Conservation (phyloP, 2,329 filamentous ascomycete species). For the Endocalyx cinctus region DNA sequence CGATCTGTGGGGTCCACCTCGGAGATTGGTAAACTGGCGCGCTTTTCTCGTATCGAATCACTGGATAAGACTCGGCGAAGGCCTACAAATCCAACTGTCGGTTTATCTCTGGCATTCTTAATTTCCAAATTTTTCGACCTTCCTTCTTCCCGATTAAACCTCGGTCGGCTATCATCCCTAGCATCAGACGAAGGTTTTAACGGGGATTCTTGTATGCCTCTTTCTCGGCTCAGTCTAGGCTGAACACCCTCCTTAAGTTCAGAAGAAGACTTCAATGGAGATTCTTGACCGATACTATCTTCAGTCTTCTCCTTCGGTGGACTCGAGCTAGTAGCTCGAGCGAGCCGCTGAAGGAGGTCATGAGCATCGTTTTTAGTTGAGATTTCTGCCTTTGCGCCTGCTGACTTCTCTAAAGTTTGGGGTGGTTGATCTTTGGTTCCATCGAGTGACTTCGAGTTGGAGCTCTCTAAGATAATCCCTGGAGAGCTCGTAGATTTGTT, state of each 20-base stretch:
- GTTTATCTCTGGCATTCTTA: conserved; percentile 27
- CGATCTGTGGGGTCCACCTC: conserved; percentile 52
- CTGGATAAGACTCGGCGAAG: conserved; percentile 38
- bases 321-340: conserved; percentile 42
- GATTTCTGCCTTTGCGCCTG: too few species aligned
- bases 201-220: conserved; percentile 2
- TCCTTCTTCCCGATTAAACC: conserved; percentile 15
- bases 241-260: conserved; percentile 11
- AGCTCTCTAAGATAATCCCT: too few species aligned
- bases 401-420: too few species aligned
- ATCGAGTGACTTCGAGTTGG: too few species aligned
- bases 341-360: conserved; percentile 46
- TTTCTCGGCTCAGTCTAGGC: conserved; percentile 14
- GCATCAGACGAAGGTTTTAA: background rate
- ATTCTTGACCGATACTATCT: conserved; percentile 7
- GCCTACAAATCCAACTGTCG: conserved; percentile 43
- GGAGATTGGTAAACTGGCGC: conserved; percentile 42
- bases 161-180: conserved; percentile 13
- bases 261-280: background rate
- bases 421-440: too few species aligned
- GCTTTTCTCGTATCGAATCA: conserved; percentile 45
- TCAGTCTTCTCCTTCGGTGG: conserved; percentile 27
- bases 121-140: conserved; percentile 15
- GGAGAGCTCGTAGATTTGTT: too few species aligned
- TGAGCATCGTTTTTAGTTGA: conserved; percentile 36